Conservation (phyloP, 805 yeast genomes). For the Saccharomycopsis schoenii region DNA sequence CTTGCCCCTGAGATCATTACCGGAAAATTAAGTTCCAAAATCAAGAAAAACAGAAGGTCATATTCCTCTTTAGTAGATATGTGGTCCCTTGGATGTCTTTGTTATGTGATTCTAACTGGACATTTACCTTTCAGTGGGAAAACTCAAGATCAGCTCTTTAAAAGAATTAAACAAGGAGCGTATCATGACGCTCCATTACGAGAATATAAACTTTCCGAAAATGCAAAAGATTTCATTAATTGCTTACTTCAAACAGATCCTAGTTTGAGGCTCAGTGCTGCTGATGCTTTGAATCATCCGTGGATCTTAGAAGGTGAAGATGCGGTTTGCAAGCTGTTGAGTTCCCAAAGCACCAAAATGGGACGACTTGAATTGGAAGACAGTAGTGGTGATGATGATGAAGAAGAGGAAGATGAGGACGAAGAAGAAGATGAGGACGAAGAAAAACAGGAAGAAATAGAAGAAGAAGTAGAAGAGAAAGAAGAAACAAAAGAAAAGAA, state of each 20-base stretch:
- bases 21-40: constrained; percentile 27
- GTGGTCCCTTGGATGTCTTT: constrained; percentile 95
- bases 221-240: constrained; percentile 64
- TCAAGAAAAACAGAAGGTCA: constrained; percentile 19
- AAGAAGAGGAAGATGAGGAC: neutral
- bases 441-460: neutral
- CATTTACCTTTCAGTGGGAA: constrained; percentile 92
- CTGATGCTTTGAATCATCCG: constrained; percentile 63
- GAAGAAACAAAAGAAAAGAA: too few relatives aligned
- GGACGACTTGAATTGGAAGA: neutral
- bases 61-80: constrained; percentile 89
- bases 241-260: constrained; percentile 73
- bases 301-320: constrained; percentile 48
- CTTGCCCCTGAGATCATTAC: constrained; percentile 87
- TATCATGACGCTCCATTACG: constrained; percentile 70
- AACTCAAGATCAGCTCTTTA: constrained; percentile 78
- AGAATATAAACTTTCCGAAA: constrained; percentile 52
- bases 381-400: neutral
- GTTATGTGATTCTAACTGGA: constrained; percentile 84
- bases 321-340: neutral
- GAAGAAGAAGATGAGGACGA: constrained; percentile 20
- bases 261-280: constrained; percentile 58
- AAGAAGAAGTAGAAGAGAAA: constrained; percentile 20
- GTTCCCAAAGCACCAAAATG: neutral
- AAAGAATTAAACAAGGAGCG: constrained; percentile 65